Base-by-base conservation (phyloP, 2,329 filamentous ascomycete genomes). In the Ilyonectria robusta region DNA sequence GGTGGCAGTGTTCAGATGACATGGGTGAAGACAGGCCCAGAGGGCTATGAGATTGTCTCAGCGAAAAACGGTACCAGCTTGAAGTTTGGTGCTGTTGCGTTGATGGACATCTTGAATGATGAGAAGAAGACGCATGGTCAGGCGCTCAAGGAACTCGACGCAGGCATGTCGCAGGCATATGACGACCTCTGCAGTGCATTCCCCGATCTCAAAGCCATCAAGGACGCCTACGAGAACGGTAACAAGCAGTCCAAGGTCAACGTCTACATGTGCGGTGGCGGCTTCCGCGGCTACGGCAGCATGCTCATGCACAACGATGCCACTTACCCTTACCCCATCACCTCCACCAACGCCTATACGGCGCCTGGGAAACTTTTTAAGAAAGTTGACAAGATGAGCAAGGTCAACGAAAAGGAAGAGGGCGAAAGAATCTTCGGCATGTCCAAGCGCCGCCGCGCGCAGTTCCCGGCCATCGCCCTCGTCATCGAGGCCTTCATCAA, bases 271-370 rank as follows among this genome's bases (percentile, higher is more conserved):
- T 97, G 93, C 69, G 95, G 95, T 48, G 95, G 95, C 26, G 95
- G 95, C 0, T 97, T 97, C 77, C 86, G 95, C 40, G 95, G 95
- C 17, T 97, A 97, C 85, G 95, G 94, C 7, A 97, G 94, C 79
- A 90, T 97, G 76, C 85, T 97, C 59, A 95, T 97, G 92, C 91
- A 92, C 77, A 87, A 89, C 71, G 93, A 95, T 74, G 81, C 84
- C 6, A 87, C 94, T 48, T 84, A 87, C 60, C 94, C 94, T 0
- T 98, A 97, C 78, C 95, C 95, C 0, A 92, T 97, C 29, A 89
- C 94, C 0, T 91, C 92, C 21, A 92, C 96, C 78, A 95, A 94
- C 68, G 91, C 93, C 2, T 97, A 96, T 80, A 88, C 85, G 9
- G 93, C 91, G 1, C 79, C 85, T 0, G 88, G 88, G 11, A 76